Evolutionary conservation across 192 early-diverging fungal genomes (phyloP).

Genomic region (Coemansia sp.): DNA sequence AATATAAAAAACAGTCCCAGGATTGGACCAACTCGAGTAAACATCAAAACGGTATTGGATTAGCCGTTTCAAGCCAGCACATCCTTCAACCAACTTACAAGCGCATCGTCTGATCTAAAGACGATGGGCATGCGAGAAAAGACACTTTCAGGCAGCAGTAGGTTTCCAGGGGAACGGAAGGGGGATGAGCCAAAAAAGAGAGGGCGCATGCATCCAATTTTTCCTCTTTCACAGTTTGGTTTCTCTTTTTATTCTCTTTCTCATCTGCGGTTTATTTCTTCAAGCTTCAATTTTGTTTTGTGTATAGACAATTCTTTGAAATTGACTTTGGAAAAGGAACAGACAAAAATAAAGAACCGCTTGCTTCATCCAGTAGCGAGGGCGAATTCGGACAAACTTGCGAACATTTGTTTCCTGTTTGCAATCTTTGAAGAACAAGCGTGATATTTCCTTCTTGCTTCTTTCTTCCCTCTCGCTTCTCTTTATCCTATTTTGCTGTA

Average conservation of each 20-base stretch:
- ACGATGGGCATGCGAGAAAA: no score
- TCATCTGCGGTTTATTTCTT: neutral
- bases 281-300: neutral
- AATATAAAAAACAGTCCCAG: no score
- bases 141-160: neutral
- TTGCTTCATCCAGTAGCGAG: neutral
- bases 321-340: neutral
- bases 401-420: neutral
- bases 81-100: no score
- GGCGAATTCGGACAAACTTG: neutral
- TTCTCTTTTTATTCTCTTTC: neutral
- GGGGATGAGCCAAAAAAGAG: neutral
- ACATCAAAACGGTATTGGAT: no score
- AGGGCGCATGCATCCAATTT: neutral
- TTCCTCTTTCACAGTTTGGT: neutral
- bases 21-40: no score
- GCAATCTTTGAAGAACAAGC: neutral
- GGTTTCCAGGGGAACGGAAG: neutral
- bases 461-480: conserved; percentile 2
- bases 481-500: conserved; percentile 11
- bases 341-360: neutral
- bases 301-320: neutral
- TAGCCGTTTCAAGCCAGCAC: no score
- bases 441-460: conserved; percentile 6
- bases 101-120: no score